Evolutionary conservation across 441 rosid species (phyloP), one percentile per base, ranked within the genome.

Genomic region (Euphorbia schlechtendalii): DNA sequence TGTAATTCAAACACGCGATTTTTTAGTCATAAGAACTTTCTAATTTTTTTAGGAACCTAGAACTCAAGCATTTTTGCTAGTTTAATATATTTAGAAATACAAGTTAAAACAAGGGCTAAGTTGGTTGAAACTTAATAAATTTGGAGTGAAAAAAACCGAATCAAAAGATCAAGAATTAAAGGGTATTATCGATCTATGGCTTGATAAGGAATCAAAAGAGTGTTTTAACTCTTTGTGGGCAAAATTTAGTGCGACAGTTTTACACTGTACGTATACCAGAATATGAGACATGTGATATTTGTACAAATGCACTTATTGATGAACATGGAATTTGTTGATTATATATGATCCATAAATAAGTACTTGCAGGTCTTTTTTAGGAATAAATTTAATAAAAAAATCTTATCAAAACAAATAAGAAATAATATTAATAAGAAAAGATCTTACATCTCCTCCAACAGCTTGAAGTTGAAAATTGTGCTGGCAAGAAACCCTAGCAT

Each of bases 401-500:
- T 9, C 14, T 22, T 14, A 14, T 55, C 10, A 40, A 55, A 25
- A 0, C 8, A 53, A n/a, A 14, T 1, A 8, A 1, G 36, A 58
- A 58, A 8, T 18, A 62, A 5, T 22, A 25, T 13, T 2, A 21
- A 32, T 8, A 51, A 21, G n/a, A 34, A 54, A 51, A 21, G n/a
- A 34, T 36, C 75, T 77, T 80, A 87, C 96, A 72, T 87, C 80
- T 80, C 84, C 88, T 28, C 92, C 87, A 55, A 83, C 81, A 22
- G 92, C 97, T 76, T 86, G 80, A 27, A 93, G 77, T 56, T 67
- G 84, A 68, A 93, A 93, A 32, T 74, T 73, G 41, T 90, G 92
- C 2, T 82, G 70, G 73, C 90, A 93, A 51, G 96, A 88, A 85
- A 81, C 92, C 84, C 88, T 90, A 82, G 98, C 97, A 74, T 93